Evolutionary conservation across 2,329 filamentous ascomycete species (phyloP), one percentile per base, ranked within the genome.

Genomic region (Balansia obtecta): DNA sequence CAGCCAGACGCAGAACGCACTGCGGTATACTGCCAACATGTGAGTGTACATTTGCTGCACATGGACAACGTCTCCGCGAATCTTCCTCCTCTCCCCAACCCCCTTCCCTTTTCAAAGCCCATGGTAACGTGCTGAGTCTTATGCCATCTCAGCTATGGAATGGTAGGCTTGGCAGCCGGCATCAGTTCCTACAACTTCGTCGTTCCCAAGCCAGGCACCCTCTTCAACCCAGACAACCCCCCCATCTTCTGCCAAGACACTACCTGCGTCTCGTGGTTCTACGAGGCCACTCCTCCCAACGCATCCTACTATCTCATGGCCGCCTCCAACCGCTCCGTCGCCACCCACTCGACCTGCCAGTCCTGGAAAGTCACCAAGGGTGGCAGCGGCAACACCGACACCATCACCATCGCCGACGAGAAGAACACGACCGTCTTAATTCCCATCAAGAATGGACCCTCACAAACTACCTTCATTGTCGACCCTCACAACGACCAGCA

Each of bases 21-120:
- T 70, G 20, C 60, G 69, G 46, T 72, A 69, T 45, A 69, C 66
- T 1, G 71, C 71, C 12, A 71, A 72, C 37, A 66, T 63, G 67
- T 65, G 48, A 33, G 55, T 52, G 9, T 20, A 8, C 34, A 12
- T 10, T 41, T 33, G 27, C 4, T 27, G 27, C 4, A 27, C 27
- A 27, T 7, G 27, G 27, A 27, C 20, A 22, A 22, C 20, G 20
- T 4, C 20, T 22, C 20, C 20, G 2, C 20, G 20, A 22, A 2
- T 4, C 20, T 22, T 22, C 20, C 20, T 4, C 20, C 20, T 22
- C 4, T 22, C 4, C 20, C n/a, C n/a, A n/a, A n/a, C n/a, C 20
- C 20, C 20, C 39, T 50, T 13, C 37, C 32, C 38, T 40, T 16
- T 11, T 11, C 27, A 8, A 6, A 5, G 27, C 27, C 8, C 27